Base-by-base conservation (phyloP, 352 stramenopile species). In the Phytophthora melonis region DNA sequence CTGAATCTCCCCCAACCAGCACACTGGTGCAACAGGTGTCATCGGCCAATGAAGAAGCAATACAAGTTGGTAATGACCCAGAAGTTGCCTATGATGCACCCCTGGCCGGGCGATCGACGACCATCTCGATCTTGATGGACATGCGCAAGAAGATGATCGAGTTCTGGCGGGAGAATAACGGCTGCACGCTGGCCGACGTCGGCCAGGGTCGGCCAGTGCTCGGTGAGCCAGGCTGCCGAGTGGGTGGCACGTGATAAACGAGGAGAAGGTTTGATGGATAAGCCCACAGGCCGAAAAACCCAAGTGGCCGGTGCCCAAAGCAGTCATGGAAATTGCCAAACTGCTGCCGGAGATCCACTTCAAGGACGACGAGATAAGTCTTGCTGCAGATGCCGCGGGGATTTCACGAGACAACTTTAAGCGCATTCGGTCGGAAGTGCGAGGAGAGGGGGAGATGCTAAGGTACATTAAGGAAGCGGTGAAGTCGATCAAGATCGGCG, bases 401-500 rank as follows among this genome's bases (percentile, higher is more conserved):
- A 56, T 56, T 21, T 25, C 58, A 30, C 25, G 13, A 16, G 30
- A 18, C 13, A 45, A 27, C 30, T 49, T 63, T 19, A 32, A 8
- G 1, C 30, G 41, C 11, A 36, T 18, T 36, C 58, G 8, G 25
- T 13, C 41, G 27, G 43, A 65, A 13, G 27, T 59, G 47, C 39
- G 63, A 32, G 52, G 54, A 30, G 53, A 53, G 27, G 59, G 4
- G 1, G 54, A 70, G 55, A 7, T 70, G 25, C 30, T 64, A 5
- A 70, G 62, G 55, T 70, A 52, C 16, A 23, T 58, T 14, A 27
- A 58, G 30, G 47, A 64, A 23, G 53, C 63, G 14, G 18, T 49
- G 11, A 63, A 59, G 25, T 64, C 36, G 25, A 70, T 70, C 32
- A 63, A 70, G 14, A 70, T 70, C 2, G 52, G 63, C 18, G 50